Conservation (phyloP, 1,284 basidiomycete species). For the Austroboletus rostrupii region DNA sequence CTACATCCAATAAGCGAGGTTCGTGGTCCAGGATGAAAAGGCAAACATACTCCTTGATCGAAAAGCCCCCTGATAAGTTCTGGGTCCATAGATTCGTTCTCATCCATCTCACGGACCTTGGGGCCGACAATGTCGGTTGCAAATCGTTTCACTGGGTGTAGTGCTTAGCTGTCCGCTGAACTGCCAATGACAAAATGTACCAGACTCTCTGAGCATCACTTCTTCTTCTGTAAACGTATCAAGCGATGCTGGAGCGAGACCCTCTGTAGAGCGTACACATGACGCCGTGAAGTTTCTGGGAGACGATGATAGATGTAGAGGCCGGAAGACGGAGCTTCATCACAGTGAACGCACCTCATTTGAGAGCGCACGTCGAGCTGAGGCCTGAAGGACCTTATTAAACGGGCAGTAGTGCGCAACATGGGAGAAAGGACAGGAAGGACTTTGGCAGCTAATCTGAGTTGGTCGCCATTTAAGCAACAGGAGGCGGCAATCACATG, state of each 20-base stretch:
- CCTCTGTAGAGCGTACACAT: slow-evolving; percentile 12
- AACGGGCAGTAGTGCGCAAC: slow-evolving; percentile 21
- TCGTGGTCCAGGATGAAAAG: not conserved
- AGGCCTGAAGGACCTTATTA: slow-evolving; percentile 10
- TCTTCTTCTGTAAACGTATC: slow-evolving; percentile 89
- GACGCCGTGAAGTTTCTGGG: slow-evolving; percentile 24
- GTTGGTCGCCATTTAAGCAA: not conserved
- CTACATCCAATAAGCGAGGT: slow-evolving; percentile 36
- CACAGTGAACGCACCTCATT: slow-evolving; percentile 11
- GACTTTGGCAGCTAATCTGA: too few species aligned
- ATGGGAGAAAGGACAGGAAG: not conserved
- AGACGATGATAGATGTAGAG: not conserved
- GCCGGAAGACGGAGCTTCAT: slow-evolving; percentile 9
- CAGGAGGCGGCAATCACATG: slow-evolving; percentile 13
- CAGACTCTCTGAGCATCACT: slow-evolving; percentile 83
- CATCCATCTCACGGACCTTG: slow-evolving; percentile 95
- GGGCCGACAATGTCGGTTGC: slow-evolving; percentile 88
- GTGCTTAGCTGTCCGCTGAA: not conserved
- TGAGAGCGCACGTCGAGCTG: not conserved
- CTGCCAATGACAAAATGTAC: slow-evolving; percentile 36
- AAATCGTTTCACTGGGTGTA: slow-evolving; percentile 71
- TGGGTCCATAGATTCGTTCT: slow-evolving; percentile 94
- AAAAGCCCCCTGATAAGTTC: slow-evolving; percentile 86
- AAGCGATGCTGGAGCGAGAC: slow-evolving; percentile 51
- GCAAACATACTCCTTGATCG: slow-evolving; percentile 81